These are phyloP conservation scores for Ogataea philodendri DNA, from an alignment of 805 yeast species.

Conservation along the genomic window DNA sequence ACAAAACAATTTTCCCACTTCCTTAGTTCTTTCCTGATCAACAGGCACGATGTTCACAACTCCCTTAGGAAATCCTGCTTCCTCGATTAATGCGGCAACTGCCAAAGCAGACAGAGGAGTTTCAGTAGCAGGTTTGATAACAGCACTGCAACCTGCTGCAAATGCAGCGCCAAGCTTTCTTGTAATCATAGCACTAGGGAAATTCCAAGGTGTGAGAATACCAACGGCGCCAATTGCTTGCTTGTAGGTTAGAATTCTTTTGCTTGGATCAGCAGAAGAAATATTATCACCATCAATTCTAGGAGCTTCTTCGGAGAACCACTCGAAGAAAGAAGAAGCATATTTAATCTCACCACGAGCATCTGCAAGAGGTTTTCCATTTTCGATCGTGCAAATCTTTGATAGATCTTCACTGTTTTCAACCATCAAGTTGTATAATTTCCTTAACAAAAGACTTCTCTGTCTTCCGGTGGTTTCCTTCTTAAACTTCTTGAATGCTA, in stretches of 20 bases:
- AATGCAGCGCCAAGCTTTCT: slow-evolving; percentile 73
- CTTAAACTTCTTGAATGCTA: slow-evolving; percentile 52
- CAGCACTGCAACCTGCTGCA: slow-evolving; percentile 78
- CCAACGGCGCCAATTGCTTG: slow-evolving; percentile 86
- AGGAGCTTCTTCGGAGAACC: slow-evolving; percentile 87
- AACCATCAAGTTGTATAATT: slow-evolving; percentile 51
- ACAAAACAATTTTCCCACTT: slow-evolving; percentile 56
- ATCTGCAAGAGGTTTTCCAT: slow-evolving; percentile 71
- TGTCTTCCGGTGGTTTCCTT: slow-evolving; percentile 51
- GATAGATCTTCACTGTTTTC: slow-evolving; percentile 67
- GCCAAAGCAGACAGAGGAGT: slow-evolving; percentile 77
- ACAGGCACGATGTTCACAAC: slow-evolving; percentile 63
- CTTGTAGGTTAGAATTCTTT: slow-evolving; percentile 55
- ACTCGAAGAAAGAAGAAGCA: slow-evolving; percentile 77
- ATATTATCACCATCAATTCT: slow-evolving; percentile 65
- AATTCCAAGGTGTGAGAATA: slow-evolving; percentile 81
- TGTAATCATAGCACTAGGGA: slow-evolving; percentile 77
- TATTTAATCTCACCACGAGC: slow-evolving; percentile 68
- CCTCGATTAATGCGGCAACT: slow-evolving; percentile 53
- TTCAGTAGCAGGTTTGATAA: slow-evolving; percentile 73
- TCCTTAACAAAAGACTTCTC: slow-evolving; percentile 51
- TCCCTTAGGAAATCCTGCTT: slow-evolving; percentile 74
- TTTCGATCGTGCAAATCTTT: slow-evolving; percentile 59
- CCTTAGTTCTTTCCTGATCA: slow-evolving; percentile 37
- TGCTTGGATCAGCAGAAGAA: slow-evolving; percentile 47